Percentiles rank a stretch among this genome's conserved stretches.
phyloP scores from a whole-genome alignment of 352 stramenopile species.

The Blastocystis hominis region DNA sequence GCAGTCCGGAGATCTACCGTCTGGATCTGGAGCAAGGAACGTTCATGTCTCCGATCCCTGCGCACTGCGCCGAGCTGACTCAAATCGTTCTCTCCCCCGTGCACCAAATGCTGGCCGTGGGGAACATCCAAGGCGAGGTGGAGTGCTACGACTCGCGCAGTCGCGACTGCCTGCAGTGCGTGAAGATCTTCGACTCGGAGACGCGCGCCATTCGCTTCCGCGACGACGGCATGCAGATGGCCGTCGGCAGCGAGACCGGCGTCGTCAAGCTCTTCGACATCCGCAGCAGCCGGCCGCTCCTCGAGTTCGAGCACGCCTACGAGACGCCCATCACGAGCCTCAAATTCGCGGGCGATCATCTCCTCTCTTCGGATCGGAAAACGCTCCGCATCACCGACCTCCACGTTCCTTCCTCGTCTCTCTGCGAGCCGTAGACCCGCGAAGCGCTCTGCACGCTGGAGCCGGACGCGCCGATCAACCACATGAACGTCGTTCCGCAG shows the following conservation, averaged over 20 bases:
- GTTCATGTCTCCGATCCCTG: constrained; percentile 78
- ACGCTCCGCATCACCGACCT: constrained; percentile 80
- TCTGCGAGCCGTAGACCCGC: constrained; percentile 24
- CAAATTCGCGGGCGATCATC: constrained; percentile 73
- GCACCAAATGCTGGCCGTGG: constrained; percentile 77
- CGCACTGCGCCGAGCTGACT: constrained; percentile 71
- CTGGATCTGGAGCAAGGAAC: constrained; percentile 92
- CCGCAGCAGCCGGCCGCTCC: constrained; percentile 79
- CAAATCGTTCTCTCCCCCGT: constrained; percentile 77
- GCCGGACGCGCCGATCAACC: constrained; percentile 83
- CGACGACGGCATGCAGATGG: constrained; percentile 60
- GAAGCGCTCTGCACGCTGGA: constrained; percentile 78
- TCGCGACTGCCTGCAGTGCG: constrained; percentile 2
- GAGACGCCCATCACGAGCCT: constrained; percentile 80
- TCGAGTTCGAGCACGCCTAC: constrained; percentile 93
- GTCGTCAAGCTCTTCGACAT: constrained; percentile 89
- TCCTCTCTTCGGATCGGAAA: constrained; percentile 75
- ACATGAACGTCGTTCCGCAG: constrained; percentile 83
- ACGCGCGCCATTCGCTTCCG: constrained; percentile 7
- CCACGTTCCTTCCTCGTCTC: constrained; percentile 13
- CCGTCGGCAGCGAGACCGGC: constrained; percentile 80
- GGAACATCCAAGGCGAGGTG: constrained; percentile 61
- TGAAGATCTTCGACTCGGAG: constrained; percentile 39
- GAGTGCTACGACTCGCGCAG: constrained; percentile 59
- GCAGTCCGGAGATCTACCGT: constrained; percentile 80